Base-by-base conservation (phyloP, 2,329 filamentous ascomycete species). In the Pseudopithomyces maydicus region DNA sequence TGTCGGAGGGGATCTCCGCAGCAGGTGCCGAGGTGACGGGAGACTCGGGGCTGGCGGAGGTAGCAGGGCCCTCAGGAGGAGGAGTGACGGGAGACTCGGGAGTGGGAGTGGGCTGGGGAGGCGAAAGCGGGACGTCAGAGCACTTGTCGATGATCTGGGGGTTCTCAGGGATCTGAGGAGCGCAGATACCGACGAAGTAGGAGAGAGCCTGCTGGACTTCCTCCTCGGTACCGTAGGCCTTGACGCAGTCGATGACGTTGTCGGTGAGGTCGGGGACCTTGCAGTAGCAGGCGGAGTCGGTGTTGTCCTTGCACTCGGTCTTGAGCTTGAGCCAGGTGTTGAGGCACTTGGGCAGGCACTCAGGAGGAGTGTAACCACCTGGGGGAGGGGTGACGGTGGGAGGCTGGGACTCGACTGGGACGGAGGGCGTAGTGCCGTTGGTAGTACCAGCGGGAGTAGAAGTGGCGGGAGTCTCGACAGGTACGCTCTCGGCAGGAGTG, bases 111-210 rank as follows among this genome's bases (percentile, higher is more conserved):
- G 83, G 74, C 6, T 79, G 81, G 54, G 82, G 83, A 1, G 76
- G 74, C 47, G 70, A 69, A 45, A 76, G 64, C 23, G 72, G 73
- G 67, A 86, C 85, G 74, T 86, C 80, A 38, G 82, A 86, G 66
- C 91, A 87, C 61, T 85, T 87, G 48, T 90, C 96, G 71, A 91
- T 85, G 69, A 98, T 90, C 62, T 84, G 90, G n/a, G 93, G 92
- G 85, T 97, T 97, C 73, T 84, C 68, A 15, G 84, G 81, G 35
- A 91, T 84, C 77, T 89, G 88, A 52, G 84, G 79, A 56, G 90
- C 92, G 81, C 94, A 98, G 79, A 98, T 91, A 75, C 93, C 93
- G 77, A 93, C 89, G 82, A 97, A 89, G 86, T 91, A 97, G 69
- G 85, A 84, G 57, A 95, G 84, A 58, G 92, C 91, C 67, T 87